Base-by-base conservation (phyloP, 208 protist genomes). In the Trypanosoma lewisi region DNA sequence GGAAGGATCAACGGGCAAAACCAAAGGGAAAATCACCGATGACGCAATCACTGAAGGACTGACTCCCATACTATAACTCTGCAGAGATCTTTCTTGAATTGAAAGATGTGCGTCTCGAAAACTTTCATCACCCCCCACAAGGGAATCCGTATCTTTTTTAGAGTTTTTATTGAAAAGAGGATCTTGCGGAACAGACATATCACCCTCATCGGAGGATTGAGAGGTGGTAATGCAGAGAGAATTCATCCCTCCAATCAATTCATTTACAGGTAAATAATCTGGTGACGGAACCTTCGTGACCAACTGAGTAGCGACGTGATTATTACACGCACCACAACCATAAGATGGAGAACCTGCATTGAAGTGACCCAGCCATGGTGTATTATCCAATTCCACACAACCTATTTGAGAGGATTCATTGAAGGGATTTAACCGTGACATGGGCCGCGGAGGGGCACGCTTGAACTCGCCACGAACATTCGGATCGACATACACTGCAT, bases 401-500 rank as follows among this genome's bases (percentile, higher is more conserved):
- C 44, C 52, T 2, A 14, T 58, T 16, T 23, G 19, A 9, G 30
- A 62, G 1, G 17, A 19, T 23, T 2, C 17, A 3, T 1, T 34
- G 16, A 17, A 21, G 12, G 45, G 16, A 9, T 37, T 27, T 12
- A 36, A 44, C 30, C 27, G 27, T 42, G 27, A n/a, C 16, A 49
- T 36, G 8, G 27, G 3, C 25, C 33, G 63, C 4, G 75, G 73
- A 14, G 80, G 83, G 5, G 80, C 82, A 5, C 84, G 82, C 55
- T 87, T 87, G 51, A 83, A 89, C 54, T 85, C 72, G 33, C 75
- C 69, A 63, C 78, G 66, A 59, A 87, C 77, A 36, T 44, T 88
- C 11, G 85, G 83, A 42, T 95, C 88, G 2, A 95, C 74, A 69
- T 90, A 80, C n/a, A 91, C 63, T 44, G 77, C 62, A 63, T 95